Evolutionary conservation across 1,139 yeast species (phyloP).

Genomic region (Sugiyamaella castrensis): DNA sequence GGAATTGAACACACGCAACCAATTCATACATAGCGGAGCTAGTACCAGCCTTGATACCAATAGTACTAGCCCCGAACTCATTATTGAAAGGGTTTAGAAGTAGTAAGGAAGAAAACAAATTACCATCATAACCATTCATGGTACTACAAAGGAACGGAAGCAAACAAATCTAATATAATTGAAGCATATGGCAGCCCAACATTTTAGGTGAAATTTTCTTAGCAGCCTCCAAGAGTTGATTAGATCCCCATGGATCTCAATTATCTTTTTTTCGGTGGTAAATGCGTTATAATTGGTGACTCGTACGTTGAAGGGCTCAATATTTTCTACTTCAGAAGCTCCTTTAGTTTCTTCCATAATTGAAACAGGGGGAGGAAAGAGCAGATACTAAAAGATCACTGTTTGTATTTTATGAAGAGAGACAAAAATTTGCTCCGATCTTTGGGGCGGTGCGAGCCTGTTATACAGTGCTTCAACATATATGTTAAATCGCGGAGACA

Average conservation of each 20-base stretch:
- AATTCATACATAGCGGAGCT: constrained; percentile 24
- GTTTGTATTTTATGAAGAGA: too few species aligned
- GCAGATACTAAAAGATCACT: too few species aligned
- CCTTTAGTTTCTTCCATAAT: too few species aligned
- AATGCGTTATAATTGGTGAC: not conserved
- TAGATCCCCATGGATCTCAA: constrained; percentile 9
- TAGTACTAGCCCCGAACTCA: constrained; percentile 20
- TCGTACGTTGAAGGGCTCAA: constrained; percentile 1
- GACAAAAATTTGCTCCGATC: too few species aligned
- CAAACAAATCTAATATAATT: constrained; percentile 18
- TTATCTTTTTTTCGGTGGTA: not conserved
- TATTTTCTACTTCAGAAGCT: not conserved
- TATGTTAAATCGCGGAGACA: too few species aligned
- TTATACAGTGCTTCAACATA: too few species aligned
- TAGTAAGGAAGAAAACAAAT: constrained; percentile 20
- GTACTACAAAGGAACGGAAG: constrained; percentile 21
- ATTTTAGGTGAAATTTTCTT: constrained; percentile 8
- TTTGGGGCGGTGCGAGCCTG: too few species aligned
- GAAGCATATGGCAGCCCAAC: constrained; percentile 13
- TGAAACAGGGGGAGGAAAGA: too few species aligned
- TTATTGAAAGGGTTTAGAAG: constrained; percentile 15
- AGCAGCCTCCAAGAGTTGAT: constrained; percentile 8
- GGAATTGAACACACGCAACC: constrained; percentile 24
- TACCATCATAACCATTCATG: constrained; percentile 25
- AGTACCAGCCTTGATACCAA: constrained; percentile 24